Evolutionary conservation across 768 basidiomycete genomes (phyloP).

Genomic region (Lactarius evosmus): DNA sequence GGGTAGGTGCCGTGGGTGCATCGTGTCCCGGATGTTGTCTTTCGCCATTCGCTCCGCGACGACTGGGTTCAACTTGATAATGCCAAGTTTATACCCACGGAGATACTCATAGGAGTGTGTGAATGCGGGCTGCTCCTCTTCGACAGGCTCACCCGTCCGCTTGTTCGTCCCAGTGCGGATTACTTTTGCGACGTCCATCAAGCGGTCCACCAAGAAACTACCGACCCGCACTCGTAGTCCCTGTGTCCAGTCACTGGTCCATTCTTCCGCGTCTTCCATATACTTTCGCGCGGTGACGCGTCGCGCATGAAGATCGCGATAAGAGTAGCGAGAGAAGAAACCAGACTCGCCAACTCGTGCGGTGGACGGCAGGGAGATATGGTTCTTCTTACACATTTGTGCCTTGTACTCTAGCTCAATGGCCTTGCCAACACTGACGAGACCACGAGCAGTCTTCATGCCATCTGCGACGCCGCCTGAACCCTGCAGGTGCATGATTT

Average conservation of each 20-base stretch:
- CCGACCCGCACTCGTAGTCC: constrained; percentile 72
- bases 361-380: constrained; percentile 40
- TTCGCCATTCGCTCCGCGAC: constrained; percentile 75
- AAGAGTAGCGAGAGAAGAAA: constrained; percentile 59
- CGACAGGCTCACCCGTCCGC: constrained; percentile 58
- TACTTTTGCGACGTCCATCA: constrained; percentile 84
- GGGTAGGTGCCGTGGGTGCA: constrained; percentile 92
- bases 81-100: constrained; percentile 92
- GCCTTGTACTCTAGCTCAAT: constrained; percentile 92
- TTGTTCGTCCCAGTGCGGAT: constrained; percentile 56
- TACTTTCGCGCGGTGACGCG: constrained; percentile 63
- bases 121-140: constrained; percentile 85
- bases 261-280: constrained; percentile 62
- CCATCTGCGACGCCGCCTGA: constrained; percentile 75
- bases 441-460: constrained; percentile 84
- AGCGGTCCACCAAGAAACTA: constrained; percentile 72
- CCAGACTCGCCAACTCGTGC: constrained; percentile 36
- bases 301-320: constrained; percentile 58
- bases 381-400: constrained; percentile 64
- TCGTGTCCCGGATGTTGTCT: constrained; percentile 62
- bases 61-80: constrained; percentile 80
- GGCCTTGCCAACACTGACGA: constrained; percentile 75
- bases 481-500: constrained; percentile 79
- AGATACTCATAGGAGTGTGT: constrained; percentile 88
- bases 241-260: constrained; percentile 85